Evolutionary conservation across 306 rosid species (phyloP), one percentile per base, ranked within the genome.

Genomic region (Astragalus membranaceus): DNA sequence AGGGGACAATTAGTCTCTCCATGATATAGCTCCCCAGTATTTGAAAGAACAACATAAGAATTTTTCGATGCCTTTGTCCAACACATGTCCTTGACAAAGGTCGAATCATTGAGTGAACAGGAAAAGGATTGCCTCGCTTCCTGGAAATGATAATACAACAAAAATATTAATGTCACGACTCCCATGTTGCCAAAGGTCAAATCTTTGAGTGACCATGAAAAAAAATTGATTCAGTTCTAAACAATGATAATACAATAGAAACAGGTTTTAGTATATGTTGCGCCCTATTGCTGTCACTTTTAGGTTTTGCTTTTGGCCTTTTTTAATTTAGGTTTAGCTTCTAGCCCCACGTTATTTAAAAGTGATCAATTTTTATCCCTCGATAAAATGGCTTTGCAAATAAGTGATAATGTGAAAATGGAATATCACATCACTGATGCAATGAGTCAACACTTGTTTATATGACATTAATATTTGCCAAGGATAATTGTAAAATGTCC

Each of bases 1-100:
- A 88, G 51, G 32, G 86, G 82, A 47, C 13, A 70, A 79, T 54
- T 87, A 63, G 53, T 55, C 20, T 74, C 79, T 77, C 98, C 96
- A 41, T 67, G 74, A 67, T 82, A 81, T 20, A 93, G 71, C 62
- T 84, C 73, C 59, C 96, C 88, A 33, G 75, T 61, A 72, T 80
- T 75, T 42, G 96, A 88, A 69, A 93, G 98, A 76, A 85, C 84
- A 64, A 88, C 47, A 75, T 63, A 93, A 51, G 76, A 79, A 63
- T 70, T 76, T 48, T 87, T 84, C 35, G 78, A 48, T 53, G 76
- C 69, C 61, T 85, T 86, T 67, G 75, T 82, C 98, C 98, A 93
- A 0, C 75, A 80, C 69, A 93, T 50, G 80, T 88, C 98, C 80
- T 90, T 90, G 72, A 88, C 82, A 70, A 15, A 54, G 75, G 81